Conservation (phyloP, 768 basidiomycete genomes). For the Ramaria sp. region DNA sequence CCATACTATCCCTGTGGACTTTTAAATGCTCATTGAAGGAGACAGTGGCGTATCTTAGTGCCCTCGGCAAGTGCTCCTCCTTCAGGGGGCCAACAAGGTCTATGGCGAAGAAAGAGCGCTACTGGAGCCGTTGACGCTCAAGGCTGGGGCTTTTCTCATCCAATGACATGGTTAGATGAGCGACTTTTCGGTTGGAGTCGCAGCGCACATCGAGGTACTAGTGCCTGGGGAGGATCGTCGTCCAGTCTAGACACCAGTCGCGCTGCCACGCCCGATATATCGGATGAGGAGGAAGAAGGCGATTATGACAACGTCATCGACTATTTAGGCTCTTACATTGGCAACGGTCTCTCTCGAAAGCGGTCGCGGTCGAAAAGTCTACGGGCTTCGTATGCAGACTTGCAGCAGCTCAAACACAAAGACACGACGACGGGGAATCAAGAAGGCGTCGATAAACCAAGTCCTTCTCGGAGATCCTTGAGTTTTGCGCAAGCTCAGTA, state of each 20-base stretch:
- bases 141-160: conserved; percentile 76
- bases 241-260: conserved; percentile 29
- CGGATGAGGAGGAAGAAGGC: conserved; percentile 80
- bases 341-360: conserved; percentile 21
- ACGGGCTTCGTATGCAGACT: conserved; percentile 70
- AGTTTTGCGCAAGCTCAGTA: background rate
- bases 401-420: conserved; percentile 48
- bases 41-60: conserved; percentile 65
- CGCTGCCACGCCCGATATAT: conserved; percentile 59
- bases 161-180: conserved; percentile 94
- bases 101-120: conserved; percentile 73
- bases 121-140: conserved; percentile 80
- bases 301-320: conserved; percentile 87
- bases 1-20: conserved; percentile 2
- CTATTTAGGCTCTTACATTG: conserved; percentile 44
- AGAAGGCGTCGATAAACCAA: background rate
- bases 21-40: background rate
- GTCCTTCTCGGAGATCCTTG: background rate
- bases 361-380: conserved; percentile 43
- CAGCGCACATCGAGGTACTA: conserved; percentile 68
- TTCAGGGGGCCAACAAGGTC: conserved; percentile 58
- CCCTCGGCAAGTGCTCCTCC: conserved; percentile 82
- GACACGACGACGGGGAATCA: conserved; percentile 4
- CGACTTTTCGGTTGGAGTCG: conserved; percentile 87
- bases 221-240: conserved; percentile 66